Evolutionary conservation across 2,329 filamentous ascomycete genomes (phyloP), one percentile per base, ranked within the genome.

Genomic region (Tolypocladium amazonense): DNA sequence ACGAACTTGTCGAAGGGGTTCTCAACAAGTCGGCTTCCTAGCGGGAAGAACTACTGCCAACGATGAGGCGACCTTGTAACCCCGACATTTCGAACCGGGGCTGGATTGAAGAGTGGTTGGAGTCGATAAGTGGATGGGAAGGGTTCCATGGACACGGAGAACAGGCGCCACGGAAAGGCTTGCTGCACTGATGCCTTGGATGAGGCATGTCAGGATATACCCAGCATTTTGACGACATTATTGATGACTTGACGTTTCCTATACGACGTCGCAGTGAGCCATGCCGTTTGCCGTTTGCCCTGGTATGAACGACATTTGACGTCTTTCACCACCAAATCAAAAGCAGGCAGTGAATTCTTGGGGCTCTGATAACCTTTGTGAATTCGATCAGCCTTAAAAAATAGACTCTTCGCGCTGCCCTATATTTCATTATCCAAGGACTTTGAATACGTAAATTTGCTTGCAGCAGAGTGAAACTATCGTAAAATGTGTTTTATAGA

Each of bases 11-110:
- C 43, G 11, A 25, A 2, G 9, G 15, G 43, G 43, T 14, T 27
- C 59, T 64, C 59, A 59, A 56, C 37, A 64, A 64, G 57, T 54
- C 56, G 23, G 39, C 61, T 38, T 63, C 64, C 39, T 67, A 69
- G 63, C 53, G 58, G 57, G 56, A 55, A 27, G 35, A 27, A 11
- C 47, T n/a, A n/a, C 30, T 27, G 33, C 38, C 18, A 37, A 18
- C 4, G 35, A 33, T 38, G 53, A 12, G 11, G 4, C 11, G 15
- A 23, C 12, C 9, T 4, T 23, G 12, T 35, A 5, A 20, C 5
- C 18, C 23, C 35, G 18, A 2, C 39, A 3, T 27, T 12, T 2
- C n/a, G 14, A 12, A 37, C 5, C 1, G 27, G 53, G 14, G 2
- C 33, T 11, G 27, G 27, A 20, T 53, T 5, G 30, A 54, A 20